Conservation (phyloP, 2,329 filamentous ascomycete species). For the Gyromitra esculenta region DNA sequence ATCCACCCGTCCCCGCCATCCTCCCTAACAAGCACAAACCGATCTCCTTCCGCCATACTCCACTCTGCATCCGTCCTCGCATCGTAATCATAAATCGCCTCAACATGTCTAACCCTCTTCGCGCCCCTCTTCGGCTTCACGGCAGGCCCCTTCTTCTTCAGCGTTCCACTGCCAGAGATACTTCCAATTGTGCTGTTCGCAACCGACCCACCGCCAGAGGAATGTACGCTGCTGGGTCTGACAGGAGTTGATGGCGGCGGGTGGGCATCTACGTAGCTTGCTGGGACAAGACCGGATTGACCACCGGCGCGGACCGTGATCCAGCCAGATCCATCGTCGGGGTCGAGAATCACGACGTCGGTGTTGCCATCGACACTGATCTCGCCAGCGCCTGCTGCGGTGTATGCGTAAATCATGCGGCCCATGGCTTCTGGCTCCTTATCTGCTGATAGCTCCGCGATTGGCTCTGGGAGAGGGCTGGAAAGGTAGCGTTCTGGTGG, state of each 20-base stretch:
- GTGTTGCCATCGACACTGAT: conserved; percentile 80
- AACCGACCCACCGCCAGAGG: conserved; percentile 42
- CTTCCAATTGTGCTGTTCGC: conserved; percentile 61
- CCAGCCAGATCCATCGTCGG: conserved; percentile 94
- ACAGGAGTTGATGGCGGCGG: conserved; percentile 61
- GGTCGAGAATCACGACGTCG: conserved; percentile 80
- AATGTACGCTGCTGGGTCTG: conserved; percentile 47
- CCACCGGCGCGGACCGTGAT: conserved; percentile 79
- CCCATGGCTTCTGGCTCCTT: conserved; percentile 71
- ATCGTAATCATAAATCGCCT: conserved; percentile 90
- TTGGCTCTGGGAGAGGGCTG: conserved; percentile 65
- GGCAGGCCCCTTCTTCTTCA: conserved; percentile 87
- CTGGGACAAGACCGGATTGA: conserved; percentile 85
- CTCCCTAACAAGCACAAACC: conserved; percentile 86
- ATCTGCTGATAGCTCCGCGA: conserved; percentile 60
- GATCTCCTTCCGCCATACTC: conserved; percentile 88
- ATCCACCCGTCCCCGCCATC: conserved; percentile 95
- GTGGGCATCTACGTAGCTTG: conserved; percentile 79
- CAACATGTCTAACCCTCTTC: conserved; percentile 92
- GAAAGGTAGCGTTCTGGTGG: conserved; percentile 84
- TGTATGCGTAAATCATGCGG: conserved; percentile 90
- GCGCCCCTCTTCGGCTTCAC: conserved; percentile 90
- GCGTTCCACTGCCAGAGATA: conserved; percentile 59
- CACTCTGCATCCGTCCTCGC: conserved; percentile 87
- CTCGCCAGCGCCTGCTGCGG: conserved; percentile 82